phyloP scores from a whole-genome alignment of 2,329 filamentous ascomycete species.

The Aureobasidium pullulans region DNA sequence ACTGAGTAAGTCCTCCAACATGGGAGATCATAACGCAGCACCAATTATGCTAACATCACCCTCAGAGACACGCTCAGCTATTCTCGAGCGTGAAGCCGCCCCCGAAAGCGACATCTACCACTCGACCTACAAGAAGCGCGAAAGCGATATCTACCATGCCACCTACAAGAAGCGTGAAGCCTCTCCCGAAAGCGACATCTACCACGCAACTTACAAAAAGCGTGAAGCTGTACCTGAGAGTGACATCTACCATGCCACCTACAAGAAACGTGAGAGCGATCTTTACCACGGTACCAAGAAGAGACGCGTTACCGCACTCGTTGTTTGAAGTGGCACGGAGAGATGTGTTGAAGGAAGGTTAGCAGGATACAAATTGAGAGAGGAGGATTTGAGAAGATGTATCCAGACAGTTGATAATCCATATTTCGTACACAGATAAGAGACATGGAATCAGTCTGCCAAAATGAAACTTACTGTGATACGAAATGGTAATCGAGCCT shows the following conservation, averaged over 20 bases:
- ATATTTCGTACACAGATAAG: no score
- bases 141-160: background rate
- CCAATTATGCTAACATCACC: background rate
- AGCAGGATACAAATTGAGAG: no score
- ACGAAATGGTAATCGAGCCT: no score
- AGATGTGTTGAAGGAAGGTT: no score
- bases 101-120: background rate
- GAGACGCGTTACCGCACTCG: background rate
- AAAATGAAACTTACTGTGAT: no score
- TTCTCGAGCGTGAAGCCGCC: background rate
- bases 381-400: no score
- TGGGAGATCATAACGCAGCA: fast-evolving
- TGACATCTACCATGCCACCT: background rate
- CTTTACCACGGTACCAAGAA: background rate
- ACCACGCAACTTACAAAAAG: background rate
- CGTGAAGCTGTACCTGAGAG: background rate
- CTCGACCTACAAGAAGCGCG: background rate
- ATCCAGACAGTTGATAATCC: no score
- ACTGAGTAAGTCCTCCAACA: background rate
- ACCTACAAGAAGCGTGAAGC: background rate
- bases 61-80: background rate
- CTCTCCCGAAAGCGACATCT: background rate
- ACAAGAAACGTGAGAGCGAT: background rate
- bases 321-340: background rate
- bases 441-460: no score